Base-by-base conservation (phyloP, 371 early-diverging fungal species). In the Saksenaea vasiformis region DNA sequence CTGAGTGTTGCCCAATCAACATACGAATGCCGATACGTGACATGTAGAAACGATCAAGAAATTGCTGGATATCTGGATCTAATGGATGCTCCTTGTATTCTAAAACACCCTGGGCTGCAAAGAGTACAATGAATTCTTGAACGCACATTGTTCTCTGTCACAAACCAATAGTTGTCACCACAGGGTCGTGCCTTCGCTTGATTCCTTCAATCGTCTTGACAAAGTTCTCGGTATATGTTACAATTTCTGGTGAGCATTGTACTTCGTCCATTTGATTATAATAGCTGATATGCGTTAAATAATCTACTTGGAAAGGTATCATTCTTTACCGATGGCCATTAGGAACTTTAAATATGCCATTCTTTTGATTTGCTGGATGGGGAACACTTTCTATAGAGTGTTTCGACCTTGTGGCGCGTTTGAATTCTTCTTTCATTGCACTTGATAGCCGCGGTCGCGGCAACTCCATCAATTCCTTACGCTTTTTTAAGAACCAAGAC, bases 1-100 rank as follows among this genome's bases (percentile, higher is more conserved):
- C 89, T 43, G 92, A 86, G 61, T 93, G 93, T 69, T 94, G 94
- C 31, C 94, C 91, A 59, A 96, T 93, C 41, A 98, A 82, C 95
- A 97, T 95, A 62, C 98, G 91, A 66, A 98, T 97, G 24, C 98
- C 98, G 66, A 98, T 98, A 55, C 98, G 91, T 24, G 95, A 95
- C 90, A 97, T 90, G 82, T 96, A 97, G 79, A 98, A 98, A 26
- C 96, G 88, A 78, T 97, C 97, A 64, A 98, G 79, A 72, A 98
- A 98, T 31, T 87, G 83, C 76, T 98, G 97, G 13, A 97, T 85
- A 39, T 91, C 94, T 27, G 87, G 86, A 69, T 95, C 94, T 24
- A 94, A 87, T 13, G 74, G 41, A 13, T 79, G 70, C 54, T 91
- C 86, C 75, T 98, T 98, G 75, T 93, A 93, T 74, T 98, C 97